Evolutionary conservation across 2,329 filamentous ascomycete species (phyloP).

Genomic region (Xylaria sp.): DNA sequence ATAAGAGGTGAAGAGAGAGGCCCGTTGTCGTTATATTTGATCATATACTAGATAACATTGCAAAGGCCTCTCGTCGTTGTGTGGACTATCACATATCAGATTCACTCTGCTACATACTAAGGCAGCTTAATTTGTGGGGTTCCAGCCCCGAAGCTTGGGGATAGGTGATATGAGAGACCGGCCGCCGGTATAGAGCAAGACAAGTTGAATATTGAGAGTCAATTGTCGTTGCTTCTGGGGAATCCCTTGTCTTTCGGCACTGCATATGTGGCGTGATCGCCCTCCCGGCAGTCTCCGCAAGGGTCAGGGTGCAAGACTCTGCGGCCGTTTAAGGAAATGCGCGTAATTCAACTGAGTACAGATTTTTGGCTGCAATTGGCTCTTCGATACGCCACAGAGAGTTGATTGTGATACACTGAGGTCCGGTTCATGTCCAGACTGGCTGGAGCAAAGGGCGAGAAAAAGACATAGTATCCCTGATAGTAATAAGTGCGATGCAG

Average conservation of each 20-base stretch:
- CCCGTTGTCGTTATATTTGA: not conserved
- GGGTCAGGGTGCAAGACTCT: slow-evolving; percentile 24
- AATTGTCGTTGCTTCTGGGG: slow-evolving; percentile 13
- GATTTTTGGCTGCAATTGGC: slow-evolving; percentile 21
- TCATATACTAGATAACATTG: not conserved
- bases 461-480: slow-evolving; percentile 7
- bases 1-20: not conserved
- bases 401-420: slow-evolving; percentile 20
- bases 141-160: not conserved
- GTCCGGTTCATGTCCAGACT: not conserved
- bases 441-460: slow-evolving; percentile 3
- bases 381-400: slow-evolving; percentile 5
- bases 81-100: slow-evolving; percentile 16
- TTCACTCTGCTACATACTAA: slow-evolving; percentile 5
- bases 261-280: slow-evolving; percentile 23
- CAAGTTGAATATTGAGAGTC: not conserved
- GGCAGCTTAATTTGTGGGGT: slow-evolving; percentile 1
- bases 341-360: not conserved
- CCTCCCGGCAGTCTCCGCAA: slow-evolving; percentile 21
- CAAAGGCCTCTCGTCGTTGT: slow-evolving; percentile 1
- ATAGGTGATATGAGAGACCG: not conserved
- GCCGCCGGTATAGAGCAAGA: not conserved
- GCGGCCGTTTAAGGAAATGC: slow-evolving; percentile 16
- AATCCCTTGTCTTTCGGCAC: slow-evolving; percentile 7
- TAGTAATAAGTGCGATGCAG: slow-evolving; percentile 8